A percentile compares a stretch with the other conserved stretches of the same genome.
Conservation (phyloP, 2,329 filamentous ascomycete genomes). For the Fusarium sp. region DNA sequence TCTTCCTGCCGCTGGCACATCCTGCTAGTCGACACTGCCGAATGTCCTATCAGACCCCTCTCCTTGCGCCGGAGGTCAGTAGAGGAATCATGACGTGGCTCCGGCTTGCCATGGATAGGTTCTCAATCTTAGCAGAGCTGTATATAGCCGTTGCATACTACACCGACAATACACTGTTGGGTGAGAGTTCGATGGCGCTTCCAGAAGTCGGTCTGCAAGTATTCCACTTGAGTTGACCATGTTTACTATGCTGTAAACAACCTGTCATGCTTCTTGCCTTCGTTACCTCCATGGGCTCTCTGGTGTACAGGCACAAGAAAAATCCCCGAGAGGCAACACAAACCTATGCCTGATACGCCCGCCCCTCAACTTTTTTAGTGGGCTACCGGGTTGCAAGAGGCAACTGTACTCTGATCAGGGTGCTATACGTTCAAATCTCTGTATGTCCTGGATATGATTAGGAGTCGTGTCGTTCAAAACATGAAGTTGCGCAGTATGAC, state of each 20-base stretch:
- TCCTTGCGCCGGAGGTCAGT: constrained; percentile 3
- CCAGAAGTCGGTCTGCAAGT: constrained; percentile 33
- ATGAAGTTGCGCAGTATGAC: constrained; percentile 6
- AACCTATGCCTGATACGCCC: constrained; percentile 40
- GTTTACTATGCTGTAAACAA: constrained; percentile 11
- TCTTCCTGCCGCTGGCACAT: constrained; percentile 17
- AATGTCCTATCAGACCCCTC: constrained; percentile 18
- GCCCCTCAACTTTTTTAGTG: constrained; percentile 22
- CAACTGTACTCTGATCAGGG: constrained; percentile 15
- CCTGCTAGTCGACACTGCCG: constrained; percentile 21
- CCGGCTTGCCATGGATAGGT: constrained; percentile 8
- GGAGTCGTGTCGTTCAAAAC: not conserved
- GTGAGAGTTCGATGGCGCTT: constrained; percentile 31
- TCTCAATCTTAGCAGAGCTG: constrained; percentile 25
- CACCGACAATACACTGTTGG: constrained; percentile 19
- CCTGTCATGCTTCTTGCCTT: constrained; percentile 42
- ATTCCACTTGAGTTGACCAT: constrained; percentile 7
- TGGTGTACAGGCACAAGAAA: constrained; percentile 55
- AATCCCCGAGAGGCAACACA: constrained; percentile 53
- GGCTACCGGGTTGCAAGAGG: constrained; percentile 10
- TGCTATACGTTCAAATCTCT: constrained; percentile 14
- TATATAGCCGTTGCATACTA: constrained; percentile 37
- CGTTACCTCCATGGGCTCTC: constrained; percentile 53
- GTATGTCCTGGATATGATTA: constrained; percentile 18
- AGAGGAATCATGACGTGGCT: constrained; percentile 7